Evolutionary conservation across 1,284 basidiomycete species (phyloP), one percentile per base, ranked within the genome.

Genomic region (Melampsora larici-populina): DNA sequence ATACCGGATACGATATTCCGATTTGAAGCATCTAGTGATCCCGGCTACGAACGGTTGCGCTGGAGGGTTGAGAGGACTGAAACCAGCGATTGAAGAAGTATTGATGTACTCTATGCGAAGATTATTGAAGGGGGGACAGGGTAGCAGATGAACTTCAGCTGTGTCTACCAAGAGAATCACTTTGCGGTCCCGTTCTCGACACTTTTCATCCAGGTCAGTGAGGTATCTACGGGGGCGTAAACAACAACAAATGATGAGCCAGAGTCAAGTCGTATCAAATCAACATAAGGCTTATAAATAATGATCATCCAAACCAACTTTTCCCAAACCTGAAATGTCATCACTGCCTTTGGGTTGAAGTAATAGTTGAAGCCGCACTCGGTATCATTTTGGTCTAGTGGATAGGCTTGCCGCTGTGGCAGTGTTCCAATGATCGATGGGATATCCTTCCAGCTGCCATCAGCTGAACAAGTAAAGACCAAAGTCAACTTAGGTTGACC

Each of bases 261-360:
- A 60, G 26, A 60, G 55, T 8, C 1, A 60, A 26, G 55, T 24
- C 21, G 29, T 24, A 7, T 43, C 11, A 24, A 26, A 18, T n/a
- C 18, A 60, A 15, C 21, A 9, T 7, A 26, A 2, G 29, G 24
- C 8, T 36, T 29, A 18, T 26, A 64, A 64, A 18, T 26, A 64
- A 64, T 64, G 5, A 64, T 29, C 26, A 65, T 31, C 18, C n/a
- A 43, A 51, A n/a, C 49, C 55, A 18, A 76, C 74, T 69, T 76
- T 51, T 76, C 74, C 74, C 74, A 76, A 24, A 76, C 68, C n/a
- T 55, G 18, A 43, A 51, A 69, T 24, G 74, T 76, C 74, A 76
- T 76, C 17, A 69, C 66, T 9, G 74, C 65, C 26, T 76, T 76
- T 6, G 31, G 63, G 58, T 76, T 76, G 51, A 51, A 76, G 43